Evolutionary conservation across 2,329 filamentous ascomycete species (phyloP).

Genomic region (Sporothrix euskadiensis): DNA sequence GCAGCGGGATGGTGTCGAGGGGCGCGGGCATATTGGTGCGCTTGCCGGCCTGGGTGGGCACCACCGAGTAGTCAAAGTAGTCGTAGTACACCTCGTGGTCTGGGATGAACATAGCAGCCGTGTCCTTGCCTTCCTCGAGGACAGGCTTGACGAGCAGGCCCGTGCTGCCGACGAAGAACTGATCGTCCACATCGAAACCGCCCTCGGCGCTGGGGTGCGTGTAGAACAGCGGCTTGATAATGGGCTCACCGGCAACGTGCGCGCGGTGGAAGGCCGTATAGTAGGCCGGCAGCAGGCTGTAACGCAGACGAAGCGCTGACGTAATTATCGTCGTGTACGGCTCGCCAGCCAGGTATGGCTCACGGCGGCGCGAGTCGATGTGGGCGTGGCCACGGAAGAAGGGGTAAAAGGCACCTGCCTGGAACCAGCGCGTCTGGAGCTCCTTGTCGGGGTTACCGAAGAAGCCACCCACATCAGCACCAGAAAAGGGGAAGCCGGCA

Average conservation of each 20-base stretch:
- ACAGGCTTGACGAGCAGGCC: slow-evolving; percentile 93
- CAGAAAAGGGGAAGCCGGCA: slow-evolving; percentile 88
- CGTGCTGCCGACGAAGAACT: slow-evolving; percentile 85
- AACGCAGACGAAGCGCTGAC: slow-evolving; percentile 82
- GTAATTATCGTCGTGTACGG: slow-evolving; percentile 86
- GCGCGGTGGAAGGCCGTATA: slow-evolving; percentile 96
- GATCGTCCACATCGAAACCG: slow-evolving; percentile 88
- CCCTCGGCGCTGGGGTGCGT: slow-evolving; percentile 82
- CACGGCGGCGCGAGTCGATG: slow-evolving; percentile 90
- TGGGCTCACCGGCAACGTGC: slow-evolving; percentile 77
- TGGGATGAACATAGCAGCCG: slow-evolving; percentile 79
- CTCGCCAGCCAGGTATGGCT: slow-evolving; percentile 85
- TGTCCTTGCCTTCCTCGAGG: slow-evolving; percentile 70
- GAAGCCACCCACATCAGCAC: slow-evolving; percentile 95
- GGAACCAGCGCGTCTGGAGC: slow-evolving; percentile 91
- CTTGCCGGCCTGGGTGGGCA: slow-evolving; percentile 69
- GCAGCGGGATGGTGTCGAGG: slow-evolving; percentile 80
- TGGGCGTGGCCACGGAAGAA: slow-evolving; percentile 98
- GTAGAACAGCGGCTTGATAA: slow-evolving; percentile 90
- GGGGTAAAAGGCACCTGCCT: slow-evolving; percentile 93
- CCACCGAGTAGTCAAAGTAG: slow-evolving; percentile 83
- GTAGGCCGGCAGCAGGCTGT: slow-evolving; percentile 87
- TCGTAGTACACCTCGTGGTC: slow-evolving; percentile 91
- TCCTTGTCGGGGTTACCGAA: slow-evolving; percentile 96
- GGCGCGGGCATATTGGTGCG: slow-evolving; percentile 71